Evolutionary conservation across 2,329 filamentous ascomycete species (phyloP), one percentile per base, ranked within the genome.

Genomic region (Kalmusia sp.): DNA sequence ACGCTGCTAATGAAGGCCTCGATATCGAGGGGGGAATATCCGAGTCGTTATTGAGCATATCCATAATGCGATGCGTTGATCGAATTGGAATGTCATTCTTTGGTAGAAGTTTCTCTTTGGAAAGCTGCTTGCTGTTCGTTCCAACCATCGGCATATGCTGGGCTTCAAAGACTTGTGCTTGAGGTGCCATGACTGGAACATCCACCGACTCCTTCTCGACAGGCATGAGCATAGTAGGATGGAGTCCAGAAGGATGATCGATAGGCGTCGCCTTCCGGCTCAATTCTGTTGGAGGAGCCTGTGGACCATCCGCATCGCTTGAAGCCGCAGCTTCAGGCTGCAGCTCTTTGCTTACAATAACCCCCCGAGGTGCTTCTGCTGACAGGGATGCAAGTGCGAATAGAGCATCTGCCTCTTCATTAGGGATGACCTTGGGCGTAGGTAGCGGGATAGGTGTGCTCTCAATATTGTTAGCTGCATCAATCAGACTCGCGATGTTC

Each of bases 381-480:
- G 72, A 74, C 11, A 72, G 49, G 11, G 71, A 65, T 22, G 72
- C 74, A 48, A 77, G 67, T 44, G 74, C 51, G 57, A 71, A 70
- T 27, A 80, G 63, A 21, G 75, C 73, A 24, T 68, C 55, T 4
- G 77, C 77, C 45, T 77, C 65, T 22, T 76, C 75, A 54, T 79
- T 79, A 2, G 71, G 69, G 51, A 79, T 69, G 19, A 70, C 49
- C 38, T 58, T 57, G 7, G 56, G 54, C 11, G 54, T 28, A 30
- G 65, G 62, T 40, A 56, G 54, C 12, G 40, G 35, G 28, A 50
- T 15, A 21, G 65, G 59, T 62, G 69, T 57, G 52, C 67, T 55
- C 62, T 77, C 67, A 58, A 78, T 52, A 52, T 71, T 49, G 52
- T 67, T 19, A 57, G 73, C 56, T 25, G 76, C 72, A 44, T 73